Evolutionary conservation across 2,329 filamentous ascomycete genomes (phyloP), one percentile per base, ranked within the genome.

Genomic region (Trichocomaceae sp.): DNA sequence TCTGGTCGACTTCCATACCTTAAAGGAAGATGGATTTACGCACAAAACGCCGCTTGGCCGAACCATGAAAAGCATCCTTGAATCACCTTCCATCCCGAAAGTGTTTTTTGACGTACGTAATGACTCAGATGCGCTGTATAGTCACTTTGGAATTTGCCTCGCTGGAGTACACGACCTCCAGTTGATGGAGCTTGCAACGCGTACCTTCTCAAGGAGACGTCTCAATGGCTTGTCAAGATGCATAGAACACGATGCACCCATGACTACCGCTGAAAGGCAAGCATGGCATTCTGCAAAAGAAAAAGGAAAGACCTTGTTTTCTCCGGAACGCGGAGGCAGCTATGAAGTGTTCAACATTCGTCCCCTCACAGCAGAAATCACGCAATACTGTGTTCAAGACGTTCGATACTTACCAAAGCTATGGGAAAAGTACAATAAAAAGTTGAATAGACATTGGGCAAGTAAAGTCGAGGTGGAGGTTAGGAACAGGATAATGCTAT

Each of bases 31-130:
- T 20, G 73, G 73, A 0, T 80, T 83, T 56, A 58, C 57, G n/a
- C 70, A 35, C 29, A 17, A 10, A 22, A 20, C n/a, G 12, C 54
- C 5, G 50, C 42, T 6, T 23, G 19, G 29, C 20, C 6, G 33
- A 26, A 35, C 33, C 9, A 4, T 50, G 17, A 15, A 50, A 9
- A 10, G 41, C 5, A 71, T 83, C 8, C 64, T 83, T 1, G 75
- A 83, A 62, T 73, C 69, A 0, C 5, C 57, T 0, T 8, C 47
- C 0, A 74, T 77, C 15, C 64, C 67, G 0, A 83, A 84, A 59
- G 75, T 77, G 74, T 84, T 57, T 84, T 29, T 83, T 60, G 81
- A 85, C 57, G 70, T 84, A 13, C 77, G 80, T 2, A 80, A 79
- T 58, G 79, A 29, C 26, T 29, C 26, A 8, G 26, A 29, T 29